These are phyloP conservation scores for Picea engelmannii DNA, from an alignment of 83 land plant species.

Conservation along the genomic window DNA sequence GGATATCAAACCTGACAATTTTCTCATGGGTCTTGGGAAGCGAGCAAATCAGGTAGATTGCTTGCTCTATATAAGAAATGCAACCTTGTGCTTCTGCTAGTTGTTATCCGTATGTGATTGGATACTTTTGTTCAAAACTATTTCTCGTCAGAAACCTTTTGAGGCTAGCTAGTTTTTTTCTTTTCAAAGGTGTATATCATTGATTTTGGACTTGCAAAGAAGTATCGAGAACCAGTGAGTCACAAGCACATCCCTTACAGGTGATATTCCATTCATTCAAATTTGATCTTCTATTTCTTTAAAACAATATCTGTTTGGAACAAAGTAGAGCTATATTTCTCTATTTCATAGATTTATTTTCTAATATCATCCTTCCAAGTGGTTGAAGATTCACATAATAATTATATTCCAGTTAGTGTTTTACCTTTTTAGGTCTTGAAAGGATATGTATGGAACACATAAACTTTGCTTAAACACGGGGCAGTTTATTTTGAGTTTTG, in stretches of 20 bases:
- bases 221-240: slow-evolving; percentile 57
- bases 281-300: not conserved
- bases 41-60: slow-evolving; percentile 52
- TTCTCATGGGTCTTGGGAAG: slow-evolving; percentile 66
- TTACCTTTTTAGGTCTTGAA: not conserved
- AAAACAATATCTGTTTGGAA: not conserved
- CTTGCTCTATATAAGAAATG: not conserved
- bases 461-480: not conserved
- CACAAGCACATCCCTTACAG: slow-evolving; percentile 71
- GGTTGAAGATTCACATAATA: not conserved
- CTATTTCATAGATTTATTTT: not conserved
- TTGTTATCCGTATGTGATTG: not conserved
- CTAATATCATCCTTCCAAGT: not conserved
- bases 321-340: not conserved
- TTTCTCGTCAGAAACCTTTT: not conserved
- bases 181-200: slow-evolving; percentile 54
- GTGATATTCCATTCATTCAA: slow-evolving; percentile 17
- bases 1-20: slow-evolving; percentile 75
- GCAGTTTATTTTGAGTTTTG: not conserved
- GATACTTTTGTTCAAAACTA: not conserved
- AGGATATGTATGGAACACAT: not conserved
- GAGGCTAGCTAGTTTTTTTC: not conserved
- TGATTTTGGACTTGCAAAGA: slow-evolving; percentile 76
- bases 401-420: not conserved
- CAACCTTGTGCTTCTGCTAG: not conserved